phyloP scores from a whole-genome alignment of 2,329 filamentous ascomycete species.

The Beauveria rudraprayagi region DNA sequence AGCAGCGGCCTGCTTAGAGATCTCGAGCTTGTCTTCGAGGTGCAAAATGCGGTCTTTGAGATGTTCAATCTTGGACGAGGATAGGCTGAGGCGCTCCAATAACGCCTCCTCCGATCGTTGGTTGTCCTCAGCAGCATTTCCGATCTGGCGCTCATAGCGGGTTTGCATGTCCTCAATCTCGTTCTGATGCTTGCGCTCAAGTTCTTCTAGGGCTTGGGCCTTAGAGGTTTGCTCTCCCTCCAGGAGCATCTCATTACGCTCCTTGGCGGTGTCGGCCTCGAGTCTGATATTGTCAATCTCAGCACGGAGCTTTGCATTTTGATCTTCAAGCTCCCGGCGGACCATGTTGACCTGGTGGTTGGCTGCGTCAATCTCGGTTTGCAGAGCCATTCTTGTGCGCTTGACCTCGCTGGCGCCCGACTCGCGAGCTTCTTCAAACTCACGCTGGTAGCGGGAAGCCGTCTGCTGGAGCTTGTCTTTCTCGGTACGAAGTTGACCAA shows the following conservation, averaged over 20 bases:
- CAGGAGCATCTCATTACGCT: constrained; percentile 73
- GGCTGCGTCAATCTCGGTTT: constrained; percentile 73
- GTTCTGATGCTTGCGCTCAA: constrained; percentile 53
- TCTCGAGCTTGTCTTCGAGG: constrained; percentile 83
- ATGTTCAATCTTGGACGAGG: constrained; percentile 76
- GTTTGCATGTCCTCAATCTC: constrained; percentile 67
- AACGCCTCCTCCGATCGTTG: constrained; percentile 73
- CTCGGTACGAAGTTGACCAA: constrained; percentile 54
- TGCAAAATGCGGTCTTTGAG: constrained; percentile 78
- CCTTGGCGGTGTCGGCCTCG: constrained; percentile 73
- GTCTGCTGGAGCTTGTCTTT: constrained; percentile 65
- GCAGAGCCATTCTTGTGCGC: constrained; percentile 68
- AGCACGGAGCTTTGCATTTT: constrained; percentile 61
- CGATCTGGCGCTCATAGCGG: constrained; percentile 66
- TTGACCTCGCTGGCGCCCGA: constrained; percentile 72
- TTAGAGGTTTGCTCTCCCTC: constrained; percentile 71
- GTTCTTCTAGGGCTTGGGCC: constrained; percentile 43
- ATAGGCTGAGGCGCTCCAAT: constrained; percentile 71
- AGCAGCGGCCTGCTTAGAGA: constrained; percentile 78
- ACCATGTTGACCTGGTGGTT: constrained; percentile 81
- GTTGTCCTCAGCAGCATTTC: constrained; percentile 70
- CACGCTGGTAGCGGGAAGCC: constrained; percentile 63
- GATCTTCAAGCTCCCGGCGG: constrained; percentile 72
- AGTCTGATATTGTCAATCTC: constrained; percentile 72
- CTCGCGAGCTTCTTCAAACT: constrained; percentile 78